Conservation (phyloP, 208 protist species). For the Endotrypanum monterogeii region DNA sequence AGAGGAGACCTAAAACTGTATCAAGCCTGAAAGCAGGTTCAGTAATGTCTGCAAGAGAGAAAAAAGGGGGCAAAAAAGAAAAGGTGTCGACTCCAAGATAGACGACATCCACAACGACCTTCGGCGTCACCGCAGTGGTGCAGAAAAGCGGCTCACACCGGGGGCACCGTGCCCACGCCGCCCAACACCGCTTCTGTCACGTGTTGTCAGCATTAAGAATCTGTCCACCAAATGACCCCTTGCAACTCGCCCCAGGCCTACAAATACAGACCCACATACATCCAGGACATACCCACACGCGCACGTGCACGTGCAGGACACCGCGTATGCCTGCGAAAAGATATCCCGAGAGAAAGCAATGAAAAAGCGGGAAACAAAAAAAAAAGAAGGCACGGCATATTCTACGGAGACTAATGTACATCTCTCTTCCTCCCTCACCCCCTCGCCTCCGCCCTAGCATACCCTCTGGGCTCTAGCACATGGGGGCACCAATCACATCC, state of each 20-base stretch:
- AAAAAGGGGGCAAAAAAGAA: not conserved
- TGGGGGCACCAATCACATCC: not conserved
- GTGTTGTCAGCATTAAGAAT: not conserved
- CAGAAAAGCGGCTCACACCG: not conserved
- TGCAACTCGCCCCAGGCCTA: not conserved
- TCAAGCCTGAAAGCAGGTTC: no score
- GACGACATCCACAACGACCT: not conserved
- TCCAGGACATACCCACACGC: not conserved
- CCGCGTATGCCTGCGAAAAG: not conserved
- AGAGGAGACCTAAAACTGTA: not conserved
- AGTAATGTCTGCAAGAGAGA: not conserved
- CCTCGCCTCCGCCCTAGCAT: no score
- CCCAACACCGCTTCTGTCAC: not conserved
- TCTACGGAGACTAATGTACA: not conserved
- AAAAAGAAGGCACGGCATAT: not conserved
- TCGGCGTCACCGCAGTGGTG: not conserved
- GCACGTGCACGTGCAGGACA: not conserved
- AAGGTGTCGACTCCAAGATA: not conserved
- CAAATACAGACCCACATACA: not conserved
- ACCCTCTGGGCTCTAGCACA: not conserved
- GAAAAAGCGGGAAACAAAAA: not conserved
- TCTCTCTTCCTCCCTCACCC: not conserved
- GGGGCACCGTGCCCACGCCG: not conserved
- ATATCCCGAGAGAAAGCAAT: not conserved
- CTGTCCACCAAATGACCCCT: not conserved